Evolutionary conservation across 176 grass and related monocot genomes (phyloP), one percentile per base, ranked within the genome.

Genomic region (Eleusine indica): DNA sequence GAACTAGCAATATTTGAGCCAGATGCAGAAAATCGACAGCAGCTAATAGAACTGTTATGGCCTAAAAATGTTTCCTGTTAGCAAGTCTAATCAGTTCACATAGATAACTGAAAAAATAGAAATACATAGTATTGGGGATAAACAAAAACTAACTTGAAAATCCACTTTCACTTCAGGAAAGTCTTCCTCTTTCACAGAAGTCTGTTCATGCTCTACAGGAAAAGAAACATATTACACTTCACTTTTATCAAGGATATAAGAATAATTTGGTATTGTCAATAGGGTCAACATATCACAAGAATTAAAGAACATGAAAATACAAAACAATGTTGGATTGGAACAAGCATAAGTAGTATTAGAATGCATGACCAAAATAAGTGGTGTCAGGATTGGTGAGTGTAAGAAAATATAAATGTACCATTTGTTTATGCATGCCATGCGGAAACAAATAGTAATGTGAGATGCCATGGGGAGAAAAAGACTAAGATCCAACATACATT

Each of bases 41-140:
- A 78, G 58, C 91, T 95, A 82, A 98, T 98, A 28, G 91, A 87
- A 88, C 91, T 98, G 70, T 92, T 98, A 93, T 98, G 96, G 63
- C 96, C 96, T 84, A 98, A 93, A 90, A 98, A 98, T 66, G 93
- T 98, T 93, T 98, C 96, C 96, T 98, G 89, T 68, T 84, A 90
- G 71, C 72, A 90, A 44, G 75, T 67, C 82, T 69, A 83, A 91
- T 90, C 77, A 71, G 89, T 86, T 86, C 57, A 82, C 68, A 73
- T 49, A 82, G 64, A 37, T 38, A 66, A 84, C 67, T 60, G 15
- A 0, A 9, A 60, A 91, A 78, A 4, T 25, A 3, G 42, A 80
- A 54, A 67, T 64, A 40, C 54, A 71, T 60, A 51, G 43, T 64
- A 74, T 14, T 78, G 61, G 49, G 79, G 28, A 86, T 53, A 63